Evolutionary conservation across 2,329 filamentous ascomycete genomes (phyloP), one percentile per base, ranked within the genome.

Genomic region (Fusarium keratoplasticum): DNA sequence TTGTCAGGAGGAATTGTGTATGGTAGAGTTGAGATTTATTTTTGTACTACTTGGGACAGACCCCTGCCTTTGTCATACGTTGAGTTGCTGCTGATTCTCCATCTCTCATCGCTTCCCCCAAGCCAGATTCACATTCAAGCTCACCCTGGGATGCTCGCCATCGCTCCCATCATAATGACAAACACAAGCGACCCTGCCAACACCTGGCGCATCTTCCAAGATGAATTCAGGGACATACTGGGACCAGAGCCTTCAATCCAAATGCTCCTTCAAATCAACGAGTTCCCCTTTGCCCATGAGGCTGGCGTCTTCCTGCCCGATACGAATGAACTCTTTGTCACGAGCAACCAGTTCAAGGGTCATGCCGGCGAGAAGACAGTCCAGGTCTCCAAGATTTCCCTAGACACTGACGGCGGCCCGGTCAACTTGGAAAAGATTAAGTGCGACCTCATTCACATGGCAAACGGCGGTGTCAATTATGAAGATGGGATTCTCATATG

Each of bases 321-420:
- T 22, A 27, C 13, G 25, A 27, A 50, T 18, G 44, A 50, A 9
- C 44, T 50, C 6, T 27, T 50, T 27, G 8, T 50, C 22, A 50
- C 44, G 13, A 50, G 44, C 6, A 50, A 50, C 25, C 22, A 50
- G 22, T 27, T 50, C 44, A 25, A 22, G 6, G 13, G 27, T 20
- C 20, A 13, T 6, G 6, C 4, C 9, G 44, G 22, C 22, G 13
- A 50, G 16, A 50, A 50, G 22, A 50, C 13, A 18, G 44, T 50
- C 16, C 44, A 50, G 3, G 27, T 50, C 4, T 50, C 22, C 22
- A 50, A 27, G 8, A 27, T 50, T 18, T 50, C 44, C 3, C 22
- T 50, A 1, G 22, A 22, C 11, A 8, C 1, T 3, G 22, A 27
- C 6, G 1, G 6, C 1, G 22, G 5, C 25, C 14, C 22, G 3